phyloP scores from a whole-genome alignment of 495 filamentous ascomycete genomes.

The Trichoderma asperelloides region DNA sequence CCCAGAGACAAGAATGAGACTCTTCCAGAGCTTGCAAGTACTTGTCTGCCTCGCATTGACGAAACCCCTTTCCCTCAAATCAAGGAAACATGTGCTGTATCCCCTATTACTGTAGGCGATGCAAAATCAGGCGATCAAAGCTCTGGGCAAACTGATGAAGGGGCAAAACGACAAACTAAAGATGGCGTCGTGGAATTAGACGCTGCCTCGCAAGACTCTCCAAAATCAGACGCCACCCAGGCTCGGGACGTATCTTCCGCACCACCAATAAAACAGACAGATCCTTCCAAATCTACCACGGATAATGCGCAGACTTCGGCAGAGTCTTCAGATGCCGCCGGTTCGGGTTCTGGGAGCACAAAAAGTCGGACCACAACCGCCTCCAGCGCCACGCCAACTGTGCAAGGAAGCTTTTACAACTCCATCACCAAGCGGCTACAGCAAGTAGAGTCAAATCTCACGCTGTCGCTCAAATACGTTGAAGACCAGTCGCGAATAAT shows the following conservation, averaged over 20 bases:
- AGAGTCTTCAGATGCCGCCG: neutral
- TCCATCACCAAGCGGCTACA: constrained; percentile 87
- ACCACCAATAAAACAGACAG: neutral
- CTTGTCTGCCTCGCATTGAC: neutral
- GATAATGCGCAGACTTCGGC: neutral
- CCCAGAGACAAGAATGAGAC: neutral
- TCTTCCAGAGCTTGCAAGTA: neutral
- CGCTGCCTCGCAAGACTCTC: neutral
- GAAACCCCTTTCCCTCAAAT: neutral
- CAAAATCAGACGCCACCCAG: neutral
- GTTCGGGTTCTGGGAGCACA: neutral
- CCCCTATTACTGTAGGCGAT: neutral
- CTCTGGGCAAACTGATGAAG: neutral
- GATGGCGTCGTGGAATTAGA: neutral
- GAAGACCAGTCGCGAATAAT: constrained; percentile 90
- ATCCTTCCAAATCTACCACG: neutral
- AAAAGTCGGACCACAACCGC: constrained; percentile 40
- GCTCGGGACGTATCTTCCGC: neutral
- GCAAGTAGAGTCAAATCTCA: constrained; percentile 84
- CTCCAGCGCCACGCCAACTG: constrained; percentile 61
- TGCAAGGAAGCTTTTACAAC: constrained; percentile 97
- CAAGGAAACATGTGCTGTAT: neutral
- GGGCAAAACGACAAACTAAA: neutral
- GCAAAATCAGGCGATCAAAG: neutral
- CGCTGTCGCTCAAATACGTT: constrained; percentile 89